Evolutionary conservation across 2,329 filamentous ascomycete genomes (phyloP), one percentile per base, ranked within the genome.

Genomic region (Tolypocladium endophyticum): DNA sequence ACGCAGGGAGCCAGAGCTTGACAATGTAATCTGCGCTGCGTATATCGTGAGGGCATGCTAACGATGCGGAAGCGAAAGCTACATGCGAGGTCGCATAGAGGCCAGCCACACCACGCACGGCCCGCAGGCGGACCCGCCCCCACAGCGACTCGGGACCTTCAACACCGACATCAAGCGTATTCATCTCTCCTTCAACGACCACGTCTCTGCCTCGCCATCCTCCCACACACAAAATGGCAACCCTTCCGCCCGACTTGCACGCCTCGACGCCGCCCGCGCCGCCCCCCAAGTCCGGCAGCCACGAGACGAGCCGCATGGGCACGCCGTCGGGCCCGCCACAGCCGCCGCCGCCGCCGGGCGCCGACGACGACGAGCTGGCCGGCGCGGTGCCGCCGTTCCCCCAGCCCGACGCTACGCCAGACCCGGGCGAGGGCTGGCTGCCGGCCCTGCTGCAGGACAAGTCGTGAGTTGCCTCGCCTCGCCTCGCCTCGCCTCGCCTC

Each of bases 401-500:
- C 7, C 41, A 41, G 33, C 25, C 56, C 8, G 72, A 75, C 20
- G 68, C 72, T 2, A 74, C 79, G 47, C 75, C 79, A 3, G 85
- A 87, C 64, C 84, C 84, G 0, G 84, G 86, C 25, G 85, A 89
- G 58, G 82, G 86, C 63, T 96, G 92, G 92, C 79, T 96, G 3
- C 92, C 92, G 1, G 82, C 84, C 61, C 76, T 85, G 16, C 76
- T 97, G 2, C 83, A 89, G 68, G 89, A 94, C 68, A 95, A 94
- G 77, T 87, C 89, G 91, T 95, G 77, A 64, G 84, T 76, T 3
- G 30, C 6, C 52, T 33, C 18, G 36, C 3, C 36, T 4, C n/a
- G n/a, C n/a, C n/a, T n/a, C n/a, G n/a, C n/a, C n/a, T n/a, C n/a
- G 39, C 39, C 39, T 8, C 39, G 38, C 20, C 16, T 41, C 20